Conservation (phyloP, 306 rosid species). For the Castanospermum australe region DNA sequence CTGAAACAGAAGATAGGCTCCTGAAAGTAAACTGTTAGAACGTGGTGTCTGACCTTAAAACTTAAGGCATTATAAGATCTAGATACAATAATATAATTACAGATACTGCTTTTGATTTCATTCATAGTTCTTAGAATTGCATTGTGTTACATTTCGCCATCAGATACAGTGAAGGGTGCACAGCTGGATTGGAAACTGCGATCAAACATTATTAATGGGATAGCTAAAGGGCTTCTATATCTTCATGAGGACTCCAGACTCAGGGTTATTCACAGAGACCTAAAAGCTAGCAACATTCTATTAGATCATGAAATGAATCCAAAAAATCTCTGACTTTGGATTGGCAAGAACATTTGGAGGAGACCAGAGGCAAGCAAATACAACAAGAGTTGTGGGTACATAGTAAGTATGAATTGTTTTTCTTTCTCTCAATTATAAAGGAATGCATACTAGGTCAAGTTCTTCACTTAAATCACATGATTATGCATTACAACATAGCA, state of each 20-base stretch:
- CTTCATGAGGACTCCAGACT: conserved; percentile 61
- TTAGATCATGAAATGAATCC: conserved; percentile 49
- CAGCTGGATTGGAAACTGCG: conserved; percentile 40
- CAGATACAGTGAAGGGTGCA: conserved; percentile 37
- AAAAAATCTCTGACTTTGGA: conserved; percentile 65
- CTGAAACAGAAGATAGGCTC: background rate
- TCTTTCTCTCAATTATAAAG: background rate
- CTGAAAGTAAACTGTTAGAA: background rate
- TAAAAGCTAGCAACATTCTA: conserved; percentile 55
- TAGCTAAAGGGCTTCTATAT: conserved; percentile 55
- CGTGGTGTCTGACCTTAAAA: background rate
- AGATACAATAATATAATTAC: background rate
- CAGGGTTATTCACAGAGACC: conserved; percentile 58
- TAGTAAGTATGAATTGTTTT: conserved; percentile 39
- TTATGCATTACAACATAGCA: background rate
- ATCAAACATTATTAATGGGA: conserved; percentile 47
- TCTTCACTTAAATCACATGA: background rate
- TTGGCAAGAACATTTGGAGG: conserved; percentile 48
- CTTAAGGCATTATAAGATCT: too few relatives aligned
- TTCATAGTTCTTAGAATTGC: background rate
- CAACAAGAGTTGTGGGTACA: conserved; percentile 58
- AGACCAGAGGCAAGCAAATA: conserved; percentile 44
- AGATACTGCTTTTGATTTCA: background rate
- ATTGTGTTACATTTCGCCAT: background rate
- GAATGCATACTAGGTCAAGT: background rate